Evolutionary conservation across 1,284 basidiomycete species (phyloP), one percentile per base, ranked within the genome.

Genomic region (Ganoderma lingzhi): DNA sequence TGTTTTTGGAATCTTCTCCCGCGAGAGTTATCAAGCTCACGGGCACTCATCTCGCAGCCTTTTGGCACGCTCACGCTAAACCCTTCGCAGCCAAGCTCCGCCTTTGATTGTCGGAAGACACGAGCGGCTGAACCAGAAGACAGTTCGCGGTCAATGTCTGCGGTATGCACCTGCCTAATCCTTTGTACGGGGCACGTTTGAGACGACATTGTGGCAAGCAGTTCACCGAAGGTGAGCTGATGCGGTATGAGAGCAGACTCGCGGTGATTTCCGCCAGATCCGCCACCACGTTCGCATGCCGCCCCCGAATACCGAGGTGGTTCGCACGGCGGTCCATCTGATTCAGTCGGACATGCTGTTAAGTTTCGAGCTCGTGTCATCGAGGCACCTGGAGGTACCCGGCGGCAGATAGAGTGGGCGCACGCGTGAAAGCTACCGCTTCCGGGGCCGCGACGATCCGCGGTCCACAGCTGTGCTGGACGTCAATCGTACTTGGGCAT

Each of bases 401-500:
- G 71, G 66, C 71, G 71, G 71, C 64, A 65, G 42, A 63, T 69
- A 55, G 68, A 53, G 62, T 67, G 56, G 35, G 56, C 30, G 41
- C 39, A 37, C n/a, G n/a, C 62, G 58, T 68, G 71, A 62, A 45
- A 17, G 14, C n/a, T 53, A 41, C 71, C 59, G 15, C 8, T 65
- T 66, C 30, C 15, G 66, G 48, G 53, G 39, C 59, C 2, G 45
- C 66, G 71, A 70, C 68, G 68, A 72, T 72, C 71, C 35, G 35
- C 66, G 41, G 70, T 70, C 71, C 66, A 61, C 63, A 66, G 66
- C 70, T 55, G 67, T 71, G 70, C 56, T 63, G 62, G 62, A 30
- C 32, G 19, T 17, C 8, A 32, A n/a, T 45, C 14, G 59, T 2
- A 39, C 14, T 61, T 42, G 39, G 2, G 23, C 23, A 15, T n/a